These are phyloP conservation scores for Tylopilus vinaceipallidus DNA, from an alignment of 768 basidiomycete species.

Conservation along the genomic window DNA sequence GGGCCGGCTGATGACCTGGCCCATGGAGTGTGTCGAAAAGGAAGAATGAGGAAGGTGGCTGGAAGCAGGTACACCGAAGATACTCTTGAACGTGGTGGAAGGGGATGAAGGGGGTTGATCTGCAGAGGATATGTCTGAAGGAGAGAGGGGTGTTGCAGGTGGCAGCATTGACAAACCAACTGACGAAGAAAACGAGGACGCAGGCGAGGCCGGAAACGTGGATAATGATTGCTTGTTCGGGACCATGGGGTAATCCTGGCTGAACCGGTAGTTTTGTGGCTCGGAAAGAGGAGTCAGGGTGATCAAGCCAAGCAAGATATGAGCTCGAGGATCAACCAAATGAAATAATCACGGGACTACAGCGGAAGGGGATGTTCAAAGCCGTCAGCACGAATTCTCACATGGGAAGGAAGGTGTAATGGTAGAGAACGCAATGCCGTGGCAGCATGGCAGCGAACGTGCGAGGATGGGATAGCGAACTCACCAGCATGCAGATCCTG, in stretches of 20 bases:
- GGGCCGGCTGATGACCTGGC: slow-evolving; percentile 35
- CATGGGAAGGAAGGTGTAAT: slow-evolving; percentile 9
- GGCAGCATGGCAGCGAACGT: slow-evolving; percentile 25
- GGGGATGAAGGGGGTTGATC: slow-evolving; percentile 41
- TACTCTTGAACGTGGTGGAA: slow-evolving; percentile 35
- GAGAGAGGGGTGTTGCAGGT: slow-evolving; percentile 35
- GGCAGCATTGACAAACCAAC: slow-evolving; percentile 40
- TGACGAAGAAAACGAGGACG: slow-evolving; percentile 46
- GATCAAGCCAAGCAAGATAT: slow-evolving; percentile 27
- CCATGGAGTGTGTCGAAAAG: slow-evolving; percentile 31
- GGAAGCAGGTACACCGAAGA: slow-evolving; percentile 27
- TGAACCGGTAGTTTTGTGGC: slow-evolving; percentile 20
- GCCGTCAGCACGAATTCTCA: slow-evolving; percentile 15
- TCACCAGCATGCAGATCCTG: slow-evolving; percentile 27
- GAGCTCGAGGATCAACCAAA: slow-evolving; percentile 27
- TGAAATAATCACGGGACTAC: slow-evolving; percentile 31
- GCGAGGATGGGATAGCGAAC: slow-evolving; percentile 12
- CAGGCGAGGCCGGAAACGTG: slow-evolving; percentile 40
- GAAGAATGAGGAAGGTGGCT: slow-evolving; percentile 24
- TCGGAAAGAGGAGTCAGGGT: slow-evolving; percentile 12
- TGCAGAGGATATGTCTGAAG: slow-evolving; percentile 41
- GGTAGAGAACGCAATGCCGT: slow-evolving; percentile 22
- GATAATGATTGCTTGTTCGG: slow-evolving; percentile 38
- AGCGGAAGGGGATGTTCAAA: slow-evolving; percentile 11
- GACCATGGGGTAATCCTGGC: slow-evolving; percentile 27